A percentile compares a stretch with the other conserved stretches of the same genome.
phyloP scores from a whole-genome alignment of 1,284 basidiomycete genomes.

The Boletellus deceptivus region DNA sequence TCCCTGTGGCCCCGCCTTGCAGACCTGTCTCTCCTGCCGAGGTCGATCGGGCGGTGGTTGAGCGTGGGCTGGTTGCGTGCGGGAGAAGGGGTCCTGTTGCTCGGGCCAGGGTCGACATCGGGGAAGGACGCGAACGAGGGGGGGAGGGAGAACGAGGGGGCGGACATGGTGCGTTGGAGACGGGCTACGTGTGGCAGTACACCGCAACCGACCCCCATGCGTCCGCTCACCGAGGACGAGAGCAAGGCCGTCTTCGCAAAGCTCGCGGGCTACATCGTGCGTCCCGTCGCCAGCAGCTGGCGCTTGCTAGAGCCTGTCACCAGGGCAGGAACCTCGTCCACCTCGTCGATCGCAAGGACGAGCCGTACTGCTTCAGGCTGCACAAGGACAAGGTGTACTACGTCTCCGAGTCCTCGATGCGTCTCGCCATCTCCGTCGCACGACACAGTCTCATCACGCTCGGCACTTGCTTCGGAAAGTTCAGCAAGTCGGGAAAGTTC shows the following conservation, averaged over 20 bases:
- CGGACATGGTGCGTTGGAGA: constrained; percentile 38
- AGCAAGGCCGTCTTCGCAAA: constrained; percentile 87
- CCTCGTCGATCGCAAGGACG: constrained; percentile 81
- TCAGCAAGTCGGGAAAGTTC: constrained; percentile 97
- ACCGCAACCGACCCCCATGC: constrained; percentile 46
- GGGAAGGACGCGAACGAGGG: constrained; percentile 68
- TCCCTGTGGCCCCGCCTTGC: constrained; percentile 26
- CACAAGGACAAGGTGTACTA: constrained; percentile 93
- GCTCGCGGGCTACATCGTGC: constrained; percentile 86
- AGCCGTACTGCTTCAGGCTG: constrained; percentile 87
- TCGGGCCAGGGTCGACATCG: constrained; percentile 43
- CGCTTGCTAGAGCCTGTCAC: neutral
- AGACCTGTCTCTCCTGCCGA: constrained; percentile 23
- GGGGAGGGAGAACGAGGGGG: constrained; percentile 57
- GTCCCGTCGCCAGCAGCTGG: constrained; percentile 26
- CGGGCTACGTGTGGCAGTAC: constrained; percentile 10
- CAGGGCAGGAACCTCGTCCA: constrained; percentile 90
- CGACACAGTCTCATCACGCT: constrained; percentile 91
- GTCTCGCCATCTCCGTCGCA: constrained; percentile 88
- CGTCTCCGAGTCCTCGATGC: constrained; percentile 91
- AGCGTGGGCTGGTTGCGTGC: constrained; percentile 11
- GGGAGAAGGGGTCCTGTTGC: constrained; percentile 19
- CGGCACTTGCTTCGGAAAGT: constrained; percentile 98
- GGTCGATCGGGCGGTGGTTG: constrained; percentile 11
- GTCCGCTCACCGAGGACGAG: constrained; percentile 83